Evolutionary conservation across 2,329 filamentous ascomycete species (phyloP), one percentile per base, ranked within the genome.

Genomic region (Penicillium concentricum): DNA sequence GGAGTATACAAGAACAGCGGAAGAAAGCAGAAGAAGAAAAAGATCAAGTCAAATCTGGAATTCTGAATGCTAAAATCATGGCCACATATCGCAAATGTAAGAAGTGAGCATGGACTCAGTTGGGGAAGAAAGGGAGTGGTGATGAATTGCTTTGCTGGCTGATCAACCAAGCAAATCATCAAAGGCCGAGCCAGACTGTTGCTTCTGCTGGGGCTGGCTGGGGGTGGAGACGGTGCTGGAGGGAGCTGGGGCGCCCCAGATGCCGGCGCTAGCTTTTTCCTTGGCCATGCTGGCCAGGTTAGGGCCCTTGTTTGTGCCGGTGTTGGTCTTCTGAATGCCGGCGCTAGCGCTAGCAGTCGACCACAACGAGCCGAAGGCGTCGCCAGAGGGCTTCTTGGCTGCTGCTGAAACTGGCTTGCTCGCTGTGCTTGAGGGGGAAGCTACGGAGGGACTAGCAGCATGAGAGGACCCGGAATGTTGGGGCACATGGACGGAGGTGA

Each of bases 251-350:
- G 90, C 84, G 18, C 93, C 94, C 92, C 95, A 99, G 61, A 99
- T 91, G 8, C 92, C 92, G 16, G 92, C 92, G 67, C 87, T 92
- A 57, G 92, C 94, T 82, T 97, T 97, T 77, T 97, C 92, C 81
- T 97, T 97, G n/a, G 92, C 93, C 75, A 99, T 85, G 73, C 96
- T 92, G 30, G 92, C 92, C 77, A 99, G 84, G 54, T 92, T 92
- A 50, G 91, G 87, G 0, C 88, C 89, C 57, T 87, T 82, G 52
- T 82, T 79, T 10, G 79, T 80, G 13, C 82, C 80, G 2, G 86
- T 83, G 58, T 76, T 81, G 1, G 82, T 76, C 78, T 94, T 95
- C 80, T 92, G 92, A 62, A 92, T 83, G 45, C 87, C 87, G 12
- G 83, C 83, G 61, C 87, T 91, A 28, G 87, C 87, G 62, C 85